Percentiles rank a stretch among this genome's conserved stretches.
Conservation (phyloP, 768 basidiomycete genomes). For the Dioszegia hungarica region DNA sequence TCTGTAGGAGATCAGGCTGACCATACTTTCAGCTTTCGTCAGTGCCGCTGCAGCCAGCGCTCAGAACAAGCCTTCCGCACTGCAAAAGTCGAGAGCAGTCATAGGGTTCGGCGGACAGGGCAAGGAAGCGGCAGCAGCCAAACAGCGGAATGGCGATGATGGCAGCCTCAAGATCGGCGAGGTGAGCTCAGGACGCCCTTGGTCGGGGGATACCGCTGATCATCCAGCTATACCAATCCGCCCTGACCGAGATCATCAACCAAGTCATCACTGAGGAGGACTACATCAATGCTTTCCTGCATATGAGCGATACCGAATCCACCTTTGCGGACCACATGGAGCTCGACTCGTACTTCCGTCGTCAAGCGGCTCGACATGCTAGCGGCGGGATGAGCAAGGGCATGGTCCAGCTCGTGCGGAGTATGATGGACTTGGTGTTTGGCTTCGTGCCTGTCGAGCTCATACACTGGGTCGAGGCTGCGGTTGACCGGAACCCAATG, state of each 20-base stretch:
- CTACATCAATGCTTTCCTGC: conserved; percentile 86
- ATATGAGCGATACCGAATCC: conserved; percentile 77
- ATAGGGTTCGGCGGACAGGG: conserved; percentile 54
- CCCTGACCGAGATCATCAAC: conserved; percentile 64
- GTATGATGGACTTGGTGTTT: conserved; percentile 91
- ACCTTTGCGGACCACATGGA: conserved; percentile 96
- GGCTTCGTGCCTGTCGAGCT: conserved; percentile 82
- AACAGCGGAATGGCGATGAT: conserved; percentile 55
- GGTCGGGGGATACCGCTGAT: neutral
- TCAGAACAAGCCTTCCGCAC: conserved; percentile 50
- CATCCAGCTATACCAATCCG: conserved; percentile 64
- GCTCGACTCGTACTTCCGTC: conserved; percentile 85
- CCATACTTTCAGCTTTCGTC: conserved; percentile 40
- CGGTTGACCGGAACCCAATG: conserved; percentile 62
- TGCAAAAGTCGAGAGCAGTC: conserved; percentile 76
- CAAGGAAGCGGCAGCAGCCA: conserved; percentile 59
- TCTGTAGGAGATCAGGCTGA: no score
- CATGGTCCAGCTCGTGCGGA: conserved; percentile 74
- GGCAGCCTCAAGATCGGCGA: conserved; percentile 68
- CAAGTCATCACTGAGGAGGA: conserved; percentile 77
- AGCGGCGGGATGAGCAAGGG: conserved; percentile 57
- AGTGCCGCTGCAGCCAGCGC: conserved; percentile 40
- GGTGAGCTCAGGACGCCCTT: conserved; percentile 51
- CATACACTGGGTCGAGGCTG: conserved; percentile 76
- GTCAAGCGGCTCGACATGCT: conserved; percentile 74